A percentile compares a stretch with the other conserved stretches of the same genome.
phyloP scores from a whole-genome alignment of 179 eudicot species.

The Camellia oleifera region DNA sequence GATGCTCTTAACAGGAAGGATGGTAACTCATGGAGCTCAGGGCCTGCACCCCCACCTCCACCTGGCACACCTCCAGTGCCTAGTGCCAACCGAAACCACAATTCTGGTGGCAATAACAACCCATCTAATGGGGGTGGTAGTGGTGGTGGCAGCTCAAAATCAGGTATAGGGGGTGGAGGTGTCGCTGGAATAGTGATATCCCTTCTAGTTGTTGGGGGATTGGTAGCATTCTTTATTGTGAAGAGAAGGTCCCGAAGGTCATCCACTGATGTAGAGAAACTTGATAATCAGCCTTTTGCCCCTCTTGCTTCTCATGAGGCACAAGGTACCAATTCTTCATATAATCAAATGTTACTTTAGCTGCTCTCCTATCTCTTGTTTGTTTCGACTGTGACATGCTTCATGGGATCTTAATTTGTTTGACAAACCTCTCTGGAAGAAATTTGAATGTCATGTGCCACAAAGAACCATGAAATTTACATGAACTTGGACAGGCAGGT shows the following conservation, averaged over 20 bases:
- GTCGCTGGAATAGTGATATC: slow-evolving; percentile 81
- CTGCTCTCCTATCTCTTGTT: neutral
- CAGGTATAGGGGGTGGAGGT: slow-evolving; percentile 81
- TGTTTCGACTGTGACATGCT: slow-evolving; percentile 10
- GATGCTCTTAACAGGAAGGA: slow-evolving; percentile 44
- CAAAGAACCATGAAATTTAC: neutral
- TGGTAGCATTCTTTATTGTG: slow-evolving; percentile 63
- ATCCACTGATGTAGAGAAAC: slow-evolving; percentile 68
- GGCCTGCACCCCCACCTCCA: slow-evolving; percentile 96
- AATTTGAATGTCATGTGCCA: neutral
- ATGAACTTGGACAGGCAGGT: neutral
- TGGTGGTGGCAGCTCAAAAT: slow-evolving; percentile 39
- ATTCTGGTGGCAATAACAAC: slow-evolving; percentile 37
- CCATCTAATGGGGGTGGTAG: slow-evolving; percentile 36
- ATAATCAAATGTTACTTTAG: neutral
- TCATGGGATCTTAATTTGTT: neutral
- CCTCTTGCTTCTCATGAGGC: slow-evolving; percentile 61
- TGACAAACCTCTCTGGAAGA: neutral
- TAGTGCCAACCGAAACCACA: slow-evolving; percentile 32
- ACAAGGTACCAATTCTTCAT: slow-evolving; percentile 43
- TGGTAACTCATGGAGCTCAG: slow-evolving; percentile 83
- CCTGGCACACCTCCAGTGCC: slow-evolving; percentile 70
- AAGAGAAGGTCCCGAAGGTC: slow-evolving; percentile 69
- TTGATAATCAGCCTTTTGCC: slow-evolving; percentile 66
- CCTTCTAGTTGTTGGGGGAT: slow-evolving; percentile 63